Conservation (phyloP, 345 rosid genomes). For the Citrus sinensis region DNA sequence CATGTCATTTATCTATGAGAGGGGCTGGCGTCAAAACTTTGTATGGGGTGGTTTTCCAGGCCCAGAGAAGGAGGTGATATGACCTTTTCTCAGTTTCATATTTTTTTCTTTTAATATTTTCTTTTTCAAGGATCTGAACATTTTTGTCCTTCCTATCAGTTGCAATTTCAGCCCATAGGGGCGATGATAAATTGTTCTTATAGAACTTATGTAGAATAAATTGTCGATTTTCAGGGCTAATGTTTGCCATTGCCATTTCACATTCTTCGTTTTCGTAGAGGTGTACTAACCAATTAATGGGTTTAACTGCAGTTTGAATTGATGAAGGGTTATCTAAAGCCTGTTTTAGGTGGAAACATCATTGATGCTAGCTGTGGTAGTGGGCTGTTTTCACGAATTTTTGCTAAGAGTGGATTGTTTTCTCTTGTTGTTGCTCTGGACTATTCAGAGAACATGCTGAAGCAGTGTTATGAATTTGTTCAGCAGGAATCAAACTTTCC, state of each 20-base stretch:
- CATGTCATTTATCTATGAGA: constrained; percentile 78
- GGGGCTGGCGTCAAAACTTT: constrained; percentile 95
- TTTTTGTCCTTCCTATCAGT: neutral
- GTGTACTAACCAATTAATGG: constrained; percentile 1
- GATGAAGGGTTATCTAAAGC: constrained; percentile 68
- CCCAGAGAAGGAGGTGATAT: constrained; percentile 76
- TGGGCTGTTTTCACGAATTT: constrained; percentile 77
- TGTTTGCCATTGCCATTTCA: neutral
- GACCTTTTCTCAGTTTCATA: neutral
- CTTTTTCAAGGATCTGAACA: neutral
- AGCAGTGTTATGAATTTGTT: constrained; percentile 64
- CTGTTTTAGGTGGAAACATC: constrained; percentile 75
- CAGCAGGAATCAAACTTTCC: constrained; percentile 63
- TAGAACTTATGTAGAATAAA: neutral
- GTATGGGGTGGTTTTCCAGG: constrained; percentile 79
- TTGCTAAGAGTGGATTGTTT: constrained; percentile 68
- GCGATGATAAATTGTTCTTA: neutral
- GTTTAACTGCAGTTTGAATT: constrained; percentile 60
- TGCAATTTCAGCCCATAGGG: neutral
- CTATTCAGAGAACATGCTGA: constrained; percentile 87
- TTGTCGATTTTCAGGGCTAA: neutral
- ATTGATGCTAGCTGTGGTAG: constrained; percentile 93
- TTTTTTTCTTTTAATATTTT: neutral
- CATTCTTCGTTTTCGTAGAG: constrained; percentile 5
- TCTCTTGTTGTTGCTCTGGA: constrained; percentile 76